Conservation (phyloP, 2,329 filamentous ascomycete genomes). For the Penicillium sp. region DNA sequence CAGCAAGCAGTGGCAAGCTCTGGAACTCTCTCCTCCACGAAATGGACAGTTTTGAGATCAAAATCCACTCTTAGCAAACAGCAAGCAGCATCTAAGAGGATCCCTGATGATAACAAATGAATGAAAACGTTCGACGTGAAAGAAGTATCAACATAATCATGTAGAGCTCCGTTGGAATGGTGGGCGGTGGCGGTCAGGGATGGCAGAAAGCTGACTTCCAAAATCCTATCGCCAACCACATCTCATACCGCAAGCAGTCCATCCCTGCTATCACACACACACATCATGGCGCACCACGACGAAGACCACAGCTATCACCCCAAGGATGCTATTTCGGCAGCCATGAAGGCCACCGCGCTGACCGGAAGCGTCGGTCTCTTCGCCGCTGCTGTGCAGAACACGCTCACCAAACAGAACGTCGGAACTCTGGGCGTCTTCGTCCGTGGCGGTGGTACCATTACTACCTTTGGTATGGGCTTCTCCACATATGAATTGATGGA, state of each 20-base stretch:
- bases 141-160: neutral
- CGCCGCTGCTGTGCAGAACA: conserved; percentile 79
- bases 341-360: conserved; percentile 62
- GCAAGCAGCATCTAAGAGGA: neutral
- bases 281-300: conserved; percentile 49
- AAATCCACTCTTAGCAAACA: neutral
- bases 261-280: conserved; percentile 23
- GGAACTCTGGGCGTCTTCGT: conserved; percentile 78
- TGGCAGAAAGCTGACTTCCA: conserved; percentile 28
- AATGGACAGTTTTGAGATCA: neutral
- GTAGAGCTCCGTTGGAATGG: conserved; percentile 6
- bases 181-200: conserved; percentile 21
- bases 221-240: conserved; percentile 29
- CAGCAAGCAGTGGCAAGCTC: conserved; percentile 23
- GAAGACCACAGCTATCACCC: conserved; percentile 61
- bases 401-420: conserved; percentile 76
- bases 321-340: conserved; percentile 69
- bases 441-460: conserved; percentile 71
- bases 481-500: conserved; percentile 7
- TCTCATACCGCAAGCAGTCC: conserved; percentile 26
- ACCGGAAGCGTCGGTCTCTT: conserved; percentile 68
- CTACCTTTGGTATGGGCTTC: conserved; percentile 57
- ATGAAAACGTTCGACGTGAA: neutral
- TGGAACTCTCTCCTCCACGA: neutral
- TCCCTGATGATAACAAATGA: neutral